Evolutionary conservation across 2,329 filamentous ascomycete species (phyloP), one percentile per base, ranked within the genome.

Genomic region (Leptodontidium sp.): DNA sequence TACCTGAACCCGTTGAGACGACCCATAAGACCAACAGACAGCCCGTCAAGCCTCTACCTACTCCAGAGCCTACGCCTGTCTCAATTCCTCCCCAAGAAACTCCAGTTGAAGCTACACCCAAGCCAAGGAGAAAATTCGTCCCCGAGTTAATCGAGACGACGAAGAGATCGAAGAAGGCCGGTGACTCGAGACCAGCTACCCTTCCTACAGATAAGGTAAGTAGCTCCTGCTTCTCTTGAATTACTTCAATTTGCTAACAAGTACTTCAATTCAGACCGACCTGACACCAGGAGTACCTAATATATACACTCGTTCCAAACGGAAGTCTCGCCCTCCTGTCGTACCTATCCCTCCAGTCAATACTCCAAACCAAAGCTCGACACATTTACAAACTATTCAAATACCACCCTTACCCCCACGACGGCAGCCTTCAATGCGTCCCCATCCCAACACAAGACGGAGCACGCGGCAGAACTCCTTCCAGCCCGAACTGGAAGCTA

Each of bases 131-230:
- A 71, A 82, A 82, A 69, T 97, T 97, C 78, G 86, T 90, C 38
- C 93, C 93, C 14, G 91, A 95, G 75, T 83, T 97, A 66, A 90
- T 97, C 70, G 93, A 95, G 79, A 94, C 92, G 2, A 91, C 91
- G 4, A 88, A 89, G 74, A 86, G 93, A 64, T 89, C 89, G 43
- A 88, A 91, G 71, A 89, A 89, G 75, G 86, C 86, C 17, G 89
- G 89, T 24, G 90, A 93, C 74, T 79, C 84, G 0, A 85, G 84
- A 6, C 88, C 89, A 24, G 87, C 89, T 38, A 87, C 89, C 26
- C 84, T 84, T 65, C 88, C 87, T 12, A 86, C 86, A 68, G 89
- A 92, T 80, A 92, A 90, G 81, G 93, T 91, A 45, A 90, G 90
- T 66, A 88, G 87, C 0, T 88, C 88, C 40, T 35, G 9, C 50